These are phyloP conservation scores for Tuber brumale DNA, from an alignment of 495 filamentous ascomycete genomes.

Conservation along the genomic window DNA sequence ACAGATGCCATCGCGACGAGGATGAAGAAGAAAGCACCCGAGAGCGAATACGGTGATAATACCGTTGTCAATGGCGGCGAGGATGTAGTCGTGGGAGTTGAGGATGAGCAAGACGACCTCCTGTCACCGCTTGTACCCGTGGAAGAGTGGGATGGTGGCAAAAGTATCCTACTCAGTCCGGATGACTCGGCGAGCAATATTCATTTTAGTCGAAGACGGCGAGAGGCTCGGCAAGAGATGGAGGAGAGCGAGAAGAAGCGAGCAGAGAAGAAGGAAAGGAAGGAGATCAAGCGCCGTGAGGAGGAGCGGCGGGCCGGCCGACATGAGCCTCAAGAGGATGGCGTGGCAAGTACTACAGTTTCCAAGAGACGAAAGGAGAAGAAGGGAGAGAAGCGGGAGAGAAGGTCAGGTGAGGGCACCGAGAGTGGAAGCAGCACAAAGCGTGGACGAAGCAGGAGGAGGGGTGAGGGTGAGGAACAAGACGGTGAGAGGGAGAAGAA, in stretches of 20 bases:
- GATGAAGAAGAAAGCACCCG: slow-evolving; percentile 43
- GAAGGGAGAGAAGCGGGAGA: slow-evolving; percentile 11
- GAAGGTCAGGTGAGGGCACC: slow-evolving; percentile 9
- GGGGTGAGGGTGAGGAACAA: slow-evolving; percentile 21
- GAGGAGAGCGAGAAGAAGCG: slow-evolving; percentile 24
- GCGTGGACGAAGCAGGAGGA: slow-evolving; percentile 11
- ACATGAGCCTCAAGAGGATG: slow-evolving; percentile 10
- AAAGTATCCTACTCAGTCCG: slow-evolving; percentile 43
- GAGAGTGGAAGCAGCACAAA: slow-evolving; percentile 10
- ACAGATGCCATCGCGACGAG: slow-evolving; percentile 60
- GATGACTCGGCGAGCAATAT: slow-evolving; percentile 83
- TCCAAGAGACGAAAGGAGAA: slow-evolving; percentile 16
- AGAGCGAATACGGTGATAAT: slow-evolving; percentile 18
- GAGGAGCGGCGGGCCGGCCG: slow-evolving; percentile 7
- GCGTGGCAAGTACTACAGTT: slow-evolving; percentile 20
- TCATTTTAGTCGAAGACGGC: slow-evolving; percentile 44
- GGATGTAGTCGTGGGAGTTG: background rate
- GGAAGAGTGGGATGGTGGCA: slow-evolving; percentile 38
- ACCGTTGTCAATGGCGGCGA: background rate
- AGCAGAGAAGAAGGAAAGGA: slow-evolving; percentile 26
- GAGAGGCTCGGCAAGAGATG: slow-evolving; percentile 25
- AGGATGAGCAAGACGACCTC: slow-evolving; percentile 25
- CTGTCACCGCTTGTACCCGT: slow-evolving; percentile 17
- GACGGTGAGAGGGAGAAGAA: slow-evolving; percentile 21
- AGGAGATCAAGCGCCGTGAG: slow-evolving; percentile 26